These are phyloP conservation scores for Trichoderma reesei DNA, from an alignment of 495 filamentous ascomycete species.

Conservation along the genomic window DNA sequence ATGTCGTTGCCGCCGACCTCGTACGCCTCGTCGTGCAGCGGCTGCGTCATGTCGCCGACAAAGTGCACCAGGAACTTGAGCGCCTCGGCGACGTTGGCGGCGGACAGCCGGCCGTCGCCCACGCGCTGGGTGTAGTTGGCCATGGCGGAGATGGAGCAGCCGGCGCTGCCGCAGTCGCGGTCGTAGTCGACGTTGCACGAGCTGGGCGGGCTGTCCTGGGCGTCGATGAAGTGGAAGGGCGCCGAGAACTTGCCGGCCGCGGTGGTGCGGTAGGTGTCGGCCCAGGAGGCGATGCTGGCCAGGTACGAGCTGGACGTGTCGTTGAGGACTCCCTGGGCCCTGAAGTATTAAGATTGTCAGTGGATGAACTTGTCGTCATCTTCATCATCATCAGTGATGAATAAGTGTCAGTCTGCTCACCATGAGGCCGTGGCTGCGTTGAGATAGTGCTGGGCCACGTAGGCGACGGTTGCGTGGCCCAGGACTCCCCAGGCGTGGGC, in stretches of 20 bases:
- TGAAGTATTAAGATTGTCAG: too few relatives aligned
- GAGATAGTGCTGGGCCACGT: constrained; percentile 46
- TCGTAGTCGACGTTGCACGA: constrained; percentile 46
- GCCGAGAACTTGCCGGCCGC: constrained; percentile 43
- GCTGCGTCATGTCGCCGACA: constrained; percentile 54
- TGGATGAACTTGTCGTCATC: neutral
- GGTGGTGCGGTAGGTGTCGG: constrained; percentile 47
- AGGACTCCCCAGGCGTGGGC: constrained; percentile 43
- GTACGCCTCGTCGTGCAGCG: constrained; percentile 50
- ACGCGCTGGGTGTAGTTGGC: constrained; percentile 44
- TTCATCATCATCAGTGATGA: constrained; percentile 25
- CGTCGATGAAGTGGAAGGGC: constrained; percentile 55
- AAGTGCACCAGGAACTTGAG: constrained; percentile 29
- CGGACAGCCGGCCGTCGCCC: constrained; percentile 13
- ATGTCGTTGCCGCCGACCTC: constrained; percentile 51
- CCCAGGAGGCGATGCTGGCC: constrained; percentile 52
- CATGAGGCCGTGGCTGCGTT: constrained; percentile 18
- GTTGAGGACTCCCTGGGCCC: constrained; percentile 33
- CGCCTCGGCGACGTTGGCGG: constrained; percentile 11
- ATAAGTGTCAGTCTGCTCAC: constrained; percentile 12
- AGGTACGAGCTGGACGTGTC: constrained; percentile 45
- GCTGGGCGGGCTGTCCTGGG: constrained; percentile 50
- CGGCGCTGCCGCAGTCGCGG: constrained; percentile 47
- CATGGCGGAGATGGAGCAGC: constrained; percentile 54
- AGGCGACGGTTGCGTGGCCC: constrained; percentile 50